Evolutionary conservation across 805 yeast genomes (phyloP), one percentile per base, ranked within the genome.

Genomic region (Tetrapisispora taiwanensis): DNA sequence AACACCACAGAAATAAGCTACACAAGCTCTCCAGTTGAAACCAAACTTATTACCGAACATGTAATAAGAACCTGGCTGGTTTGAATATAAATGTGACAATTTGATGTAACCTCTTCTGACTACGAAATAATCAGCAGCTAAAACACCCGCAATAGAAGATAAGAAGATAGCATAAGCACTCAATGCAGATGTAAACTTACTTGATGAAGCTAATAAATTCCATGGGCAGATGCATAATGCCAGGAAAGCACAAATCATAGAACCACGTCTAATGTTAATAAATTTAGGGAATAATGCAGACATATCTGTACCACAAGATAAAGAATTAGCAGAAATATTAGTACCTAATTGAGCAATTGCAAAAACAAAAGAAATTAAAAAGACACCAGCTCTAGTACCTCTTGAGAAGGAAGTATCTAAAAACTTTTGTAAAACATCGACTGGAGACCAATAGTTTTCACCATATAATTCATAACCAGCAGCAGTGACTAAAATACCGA

Each of bases 151-250:
- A 54, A 85, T 81, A 34, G 89, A 74, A 1, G 88, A 82, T 44
- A 85, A 68, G 72, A 85, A 85, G 36, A 84, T 80, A 0, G 90
- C 71, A 59, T 84, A 85, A 0, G 92, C 89, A 31, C 84, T 74
- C 41, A 85, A 66, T 53, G 84, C 84, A 13, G 84, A 77, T 18
- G 88, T 78, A 67, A 84, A 85, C 62, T 72, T 77, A 41, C 75
- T 74, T 1, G 87, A 78, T 19, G 79, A 70, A 5, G 79, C 65
- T 56, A 76, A 67, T 59, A 81, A 71, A 52, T 83, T 73, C 94
- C 94, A 85, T 27, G 95, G 95, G 55, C 87, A 80, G 49, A 82
- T 78, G 44, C 76, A 73, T 48, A 78, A 68, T 1, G 84, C 86
- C 45, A 84, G 62, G 4, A 69, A 63, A 1, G 88, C 86, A 66